phyloP scores from a whole-genome alignment of 1,284 basidiomycete species.

The Tylopilus orsonianus region DNA sequence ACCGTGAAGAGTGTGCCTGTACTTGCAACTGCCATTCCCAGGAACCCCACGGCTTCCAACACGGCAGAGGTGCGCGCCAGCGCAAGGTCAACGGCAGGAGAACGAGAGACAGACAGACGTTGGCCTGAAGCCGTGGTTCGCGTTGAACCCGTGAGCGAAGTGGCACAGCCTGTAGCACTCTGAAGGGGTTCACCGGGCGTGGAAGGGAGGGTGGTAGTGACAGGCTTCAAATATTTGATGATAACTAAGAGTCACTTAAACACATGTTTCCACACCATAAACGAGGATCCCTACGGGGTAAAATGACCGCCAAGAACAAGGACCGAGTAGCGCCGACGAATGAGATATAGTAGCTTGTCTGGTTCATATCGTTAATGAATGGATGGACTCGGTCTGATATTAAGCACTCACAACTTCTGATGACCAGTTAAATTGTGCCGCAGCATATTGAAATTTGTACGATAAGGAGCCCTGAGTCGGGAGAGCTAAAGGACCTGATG shows the following conservation, averaged over 20 bases:
- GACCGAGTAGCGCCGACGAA: constrained; percentile 60
- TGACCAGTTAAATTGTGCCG: constrained; percentile 69
- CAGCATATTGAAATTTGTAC: constrained; percentile 72
- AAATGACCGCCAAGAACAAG: constrained; percentile 55
- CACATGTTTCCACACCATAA: neutral
- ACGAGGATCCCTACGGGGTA: constrained; percentile 56
- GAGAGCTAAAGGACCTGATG: neutral
- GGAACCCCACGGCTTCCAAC: constrained; percentile 58
- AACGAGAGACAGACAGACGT: constrained; percentile 33
- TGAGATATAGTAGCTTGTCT: constrained; percentile 80
- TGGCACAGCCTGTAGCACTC: constrained; percentile 1
- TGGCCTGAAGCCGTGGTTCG: neutral
- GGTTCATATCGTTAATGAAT: constrained; percentile 9
- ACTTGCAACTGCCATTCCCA: constrained; percentile 47
- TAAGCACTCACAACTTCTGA: constrained; percentile 56
- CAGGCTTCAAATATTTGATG: constrained; percentile 53
- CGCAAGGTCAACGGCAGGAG: constrained; percentile 57
- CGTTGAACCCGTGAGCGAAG: constrained; percentile 20
- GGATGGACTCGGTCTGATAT: neutral
- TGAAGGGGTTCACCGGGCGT: constrained; percentile 37
- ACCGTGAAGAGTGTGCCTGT: constrained; percentile 47
- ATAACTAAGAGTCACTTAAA: constrained; percentile 40
- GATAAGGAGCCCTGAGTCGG: constrained; percentile 56
- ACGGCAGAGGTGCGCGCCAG: constrained; percentile 58
- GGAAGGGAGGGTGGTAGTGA: constrained; percentile 37